These are phyloP conservation scores for Ambrosia hybrid DNA, from an alignment of 140 eudicot genomes.

Conservation along the genomic window DNA sequence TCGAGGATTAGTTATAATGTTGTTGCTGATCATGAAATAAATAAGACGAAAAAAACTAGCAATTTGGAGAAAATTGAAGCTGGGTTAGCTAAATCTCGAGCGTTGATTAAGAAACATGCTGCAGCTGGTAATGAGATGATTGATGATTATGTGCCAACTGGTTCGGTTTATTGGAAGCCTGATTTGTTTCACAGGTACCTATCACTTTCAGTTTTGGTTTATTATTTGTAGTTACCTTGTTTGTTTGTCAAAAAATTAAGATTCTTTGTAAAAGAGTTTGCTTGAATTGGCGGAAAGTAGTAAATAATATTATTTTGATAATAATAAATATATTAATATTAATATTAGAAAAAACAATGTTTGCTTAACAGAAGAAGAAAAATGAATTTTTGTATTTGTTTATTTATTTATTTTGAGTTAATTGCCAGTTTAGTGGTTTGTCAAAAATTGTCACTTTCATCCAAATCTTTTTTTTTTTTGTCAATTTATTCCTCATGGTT, in stretches of 20 bases:
- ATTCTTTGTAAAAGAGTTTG: neutral
- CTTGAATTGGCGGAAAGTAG: neutral
- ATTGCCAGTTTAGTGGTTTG: too few relatives aligned
- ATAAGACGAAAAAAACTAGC: neutral
- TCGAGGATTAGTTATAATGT: neutral
- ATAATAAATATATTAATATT: too few relatives aligned
- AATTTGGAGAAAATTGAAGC: constrained; percentile 41
- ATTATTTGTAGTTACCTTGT: neutral
- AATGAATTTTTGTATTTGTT: too few relatives aligned
- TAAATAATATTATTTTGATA: too few relatives aligned
- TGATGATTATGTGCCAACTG: constrained; percentile 41
- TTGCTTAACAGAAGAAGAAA: too few relatives aligned
- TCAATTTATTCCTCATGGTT: too few relatives aligned
- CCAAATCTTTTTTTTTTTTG: too few relatives aligned
- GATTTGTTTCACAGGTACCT: constrained; percentile 52
- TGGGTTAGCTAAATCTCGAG: constrained; percentile 35
- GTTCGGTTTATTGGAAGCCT: constrained; percentile 50
- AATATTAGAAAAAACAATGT: neutral
- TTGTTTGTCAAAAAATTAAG: too few relatives aligned
- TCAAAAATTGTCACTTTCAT: too few relatives aligned
- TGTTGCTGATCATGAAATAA: neutral
- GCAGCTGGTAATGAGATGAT: constrained; percentile 6
- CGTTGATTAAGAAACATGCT: constrained; percentile 27
- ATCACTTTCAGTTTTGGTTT: neutral
- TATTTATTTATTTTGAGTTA: too few relatives aligned